Evolutionary conservation across 1,284 basidiomycete genomes (phyloP).

Genomic region (Tilletia setariae): DNA sequence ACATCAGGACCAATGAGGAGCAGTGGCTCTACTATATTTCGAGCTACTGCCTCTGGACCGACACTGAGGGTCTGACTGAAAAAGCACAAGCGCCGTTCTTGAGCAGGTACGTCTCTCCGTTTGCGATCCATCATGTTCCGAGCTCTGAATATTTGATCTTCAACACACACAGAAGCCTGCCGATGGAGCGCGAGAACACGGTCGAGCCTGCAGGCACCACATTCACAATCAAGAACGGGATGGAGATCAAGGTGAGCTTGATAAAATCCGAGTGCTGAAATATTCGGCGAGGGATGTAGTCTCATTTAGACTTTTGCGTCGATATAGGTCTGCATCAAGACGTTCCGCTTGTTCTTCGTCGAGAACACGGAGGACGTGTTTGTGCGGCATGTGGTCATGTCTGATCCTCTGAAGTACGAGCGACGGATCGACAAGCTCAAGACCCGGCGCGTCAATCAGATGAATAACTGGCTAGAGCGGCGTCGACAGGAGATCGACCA

Average conservation of each 20-base stretch:
- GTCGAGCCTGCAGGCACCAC: slow-evolving; percentile 30
- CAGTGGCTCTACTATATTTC: slow-evolving; percentile 88
- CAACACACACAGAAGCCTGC: neutral
- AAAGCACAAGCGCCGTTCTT: slow-evolving; percentile 49
- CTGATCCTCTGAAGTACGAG: slow-evolving; percentile 4
- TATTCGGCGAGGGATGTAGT: neutral
- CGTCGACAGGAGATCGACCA: slow-evolving; percentile 36
- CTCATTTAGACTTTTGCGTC: slow-evolving; percentile 18
- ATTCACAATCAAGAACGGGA: slow-evolving; percentile 61
- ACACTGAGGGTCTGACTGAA: slow-evolving; percentile 47
- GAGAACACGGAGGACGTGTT: slow-evolving; percentile 56
- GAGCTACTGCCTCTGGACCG: slow-evolving; percentile 64
- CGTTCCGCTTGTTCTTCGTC: slow-evolving; percentile 57
- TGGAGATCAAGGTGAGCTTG: slow-evolving; percentile 47
- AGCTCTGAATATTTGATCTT: no score
- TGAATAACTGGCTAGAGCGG: slow-evolving; percentile 37
- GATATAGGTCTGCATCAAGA: slow-evolving; percentile 55
- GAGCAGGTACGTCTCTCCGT: slow-evolving; percentile 25
- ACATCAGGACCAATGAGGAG: slow-evolving; percentile 78
- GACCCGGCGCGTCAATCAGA: slow-evolving; percentile 25
- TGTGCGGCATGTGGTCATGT: slow-evolving; percentile 26
- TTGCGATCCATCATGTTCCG: neutral
- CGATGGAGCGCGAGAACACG: slow-evolving; percentile 27
- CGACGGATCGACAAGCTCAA: slow-evolving; percentile 6
- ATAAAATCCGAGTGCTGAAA: neutral